Evolutionary conservation across 495 filamentous ascomycete species (phyloP), one percentile per base, ranked within the genome.

Genomic region (Stereocaulon alpinum): DNA sequence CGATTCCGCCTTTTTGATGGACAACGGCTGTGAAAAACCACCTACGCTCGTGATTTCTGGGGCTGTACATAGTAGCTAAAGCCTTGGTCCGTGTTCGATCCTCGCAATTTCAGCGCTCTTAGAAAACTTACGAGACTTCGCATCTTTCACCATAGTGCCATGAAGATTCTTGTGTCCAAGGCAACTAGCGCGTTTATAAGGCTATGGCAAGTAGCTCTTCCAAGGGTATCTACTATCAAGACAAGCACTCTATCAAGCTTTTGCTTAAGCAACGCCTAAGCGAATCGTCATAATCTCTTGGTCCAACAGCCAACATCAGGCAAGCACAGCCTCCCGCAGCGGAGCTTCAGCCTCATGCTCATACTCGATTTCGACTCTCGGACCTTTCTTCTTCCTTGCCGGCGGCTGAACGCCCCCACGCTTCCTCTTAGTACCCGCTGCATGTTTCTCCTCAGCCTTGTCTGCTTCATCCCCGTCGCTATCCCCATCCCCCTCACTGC

Each of bases 351-450:
- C 78, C 65, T 88, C 85, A 61, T 86, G 82, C 73, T 90, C 86
- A 60, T 86, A 85, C 72, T 90, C 86, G 63, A 82, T 74, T 54
- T 76, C 76, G 44, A 81, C 75, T 6, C 56, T 47, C 34, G 76
- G 76, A 32, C 49, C 49, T 75, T 88, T 88, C 76, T 84, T 87
- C 72, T 83, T 79, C 40, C 83, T 77, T 70, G 83, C 81, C 43
- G 73, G 63, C 61, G 77, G 78, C 30, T 81, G 73, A 32, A 77
- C 78, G 59, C 72, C 67, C 40, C 72, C 75, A 64, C 77, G 78
- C 80, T 89, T 90, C 68, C 86, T 74, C 78, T 90, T 90, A 48
- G 79, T 74, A 44, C 85, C 83, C 58, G 75, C 67, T 47, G 69
- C 68, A 10, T 78, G 73, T 71, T 82, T 83, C 69, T 76, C 77